phyloP scores from a whole-genome alignment of 768 basidiomycete genomes.

The Naganishia friedmannii region DNA sequence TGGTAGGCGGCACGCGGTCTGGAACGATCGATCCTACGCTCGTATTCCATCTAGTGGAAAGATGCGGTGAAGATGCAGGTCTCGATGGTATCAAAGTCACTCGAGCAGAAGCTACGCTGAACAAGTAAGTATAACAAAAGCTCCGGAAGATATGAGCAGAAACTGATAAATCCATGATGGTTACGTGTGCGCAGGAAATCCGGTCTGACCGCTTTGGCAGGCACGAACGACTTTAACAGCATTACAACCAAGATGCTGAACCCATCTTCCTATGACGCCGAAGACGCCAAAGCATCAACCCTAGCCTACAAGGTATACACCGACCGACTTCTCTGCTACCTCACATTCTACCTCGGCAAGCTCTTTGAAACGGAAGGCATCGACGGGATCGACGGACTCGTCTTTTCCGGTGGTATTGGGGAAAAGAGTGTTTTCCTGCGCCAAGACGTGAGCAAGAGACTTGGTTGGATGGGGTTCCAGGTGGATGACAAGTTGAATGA shows the following conservation, averaged over 20 bases:
- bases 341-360: conserved; percentile 74
- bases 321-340: conserved; percentile 68
- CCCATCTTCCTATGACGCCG: conserved; percentile 51
- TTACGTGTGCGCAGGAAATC: conserved; percentile 56
- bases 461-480: conserved; percentile 65
- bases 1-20: conserved; percentile 83
- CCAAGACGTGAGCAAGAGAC: conserved; percentile 58
- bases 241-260: conserved; percentile 57
- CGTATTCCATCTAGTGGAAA: conserved; percentile 74
- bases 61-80: conserved; percentile 64
- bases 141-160: not conserved
- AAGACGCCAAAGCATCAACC: conserved; percentile 46
- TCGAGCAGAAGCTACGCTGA: conserved; percentile 54
- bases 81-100: conserved; percentile 58
- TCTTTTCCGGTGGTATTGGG: conserved; percentile 85
- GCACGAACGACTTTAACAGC: conserved; percentile 75
- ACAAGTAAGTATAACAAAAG: conserved; percentile 49
- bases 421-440: conserved; percentile 68
- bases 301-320: conserved; percentile 76
- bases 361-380: conserved; percentile 52
- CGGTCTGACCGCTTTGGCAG: conserved; percentile 74
- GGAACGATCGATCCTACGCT: conserved; percentile 80
- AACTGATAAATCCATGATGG: not conserved
- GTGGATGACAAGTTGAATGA: conserved; percentile 59
- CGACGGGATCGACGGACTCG: conserved; percentile 64